Percentiles rank a stretch among this genome's conserved stretches.
These are phyloP conservation scores for Sechiopsis laciniata DNA, from an alignment of 306 rosid genomes.

Conservation along the genomic window DNA sequence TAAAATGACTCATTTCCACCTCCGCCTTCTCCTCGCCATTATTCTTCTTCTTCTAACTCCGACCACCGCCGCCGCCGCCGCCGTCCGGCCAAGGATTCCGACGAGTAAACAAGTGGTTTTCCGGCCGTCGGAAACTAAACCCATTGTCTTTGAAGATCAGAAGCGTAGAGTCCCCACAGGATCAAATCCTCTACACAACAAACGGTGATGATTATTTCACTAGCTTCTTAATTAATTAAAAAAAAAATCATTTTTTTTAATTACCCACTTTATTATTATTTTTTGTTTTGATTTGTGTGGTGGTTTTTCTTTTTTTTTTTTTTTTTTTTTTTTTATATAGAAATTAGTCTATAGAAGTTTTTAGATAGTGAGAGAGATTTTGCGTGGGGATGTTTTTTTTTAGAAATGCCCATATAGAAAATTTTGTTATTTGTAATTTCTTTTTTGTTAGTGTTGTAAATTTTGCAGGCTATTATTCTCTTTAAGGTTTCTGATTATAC, in stretches of 20 bases:
- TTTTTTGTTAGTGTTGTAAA: too few species aligned
- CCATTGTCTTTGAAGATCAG: conserved; percentile 38
- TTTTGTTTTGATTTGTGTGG: neutral
- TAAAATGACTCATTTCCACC: neutral
- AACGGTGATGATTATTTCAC: conserved; percentile 41
- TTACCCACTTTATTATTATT: too few species aligned
- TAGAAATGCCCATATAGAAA: conserved; percentile 3
- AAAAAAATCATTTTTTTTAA: conserved; percentile 7
- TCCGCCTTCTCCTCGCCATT: conserved; percentile 28
- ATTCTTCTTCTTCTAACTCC: conserved; percentile 32
- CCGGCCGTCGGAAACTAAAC: conserved; percentile 28
- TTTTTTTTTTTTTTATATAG: too few species aligned
- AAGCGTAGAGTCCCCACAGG: conserved; percentile 87
- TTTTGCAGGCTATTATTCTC: too few species aligned
- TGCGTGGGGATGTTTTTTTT: neutral
- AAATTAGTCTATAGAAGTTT: neutral
- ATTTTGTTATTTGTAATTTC: conserved; percentile 1
- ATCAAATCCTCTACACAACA: conserved; percentile 94
- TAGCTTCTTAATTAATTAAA: conserved; percentile 22
- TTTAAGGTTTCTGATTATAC: neutral
- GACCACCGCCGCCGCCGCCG: conserved; percentile 26
- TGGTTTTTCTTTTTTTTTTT: too few species aligned
- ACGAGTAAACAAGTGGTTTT: conserved; percentile 35
- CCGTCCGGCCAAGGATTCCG: conserved; percentile 24
- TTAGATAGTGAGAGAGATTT: conserved; percentile 11